Evolutionary conservation across 1,284 basidiomycete genomes (phyloP).

Genomic region (Coniferiporia sulphurascens): DNA sequence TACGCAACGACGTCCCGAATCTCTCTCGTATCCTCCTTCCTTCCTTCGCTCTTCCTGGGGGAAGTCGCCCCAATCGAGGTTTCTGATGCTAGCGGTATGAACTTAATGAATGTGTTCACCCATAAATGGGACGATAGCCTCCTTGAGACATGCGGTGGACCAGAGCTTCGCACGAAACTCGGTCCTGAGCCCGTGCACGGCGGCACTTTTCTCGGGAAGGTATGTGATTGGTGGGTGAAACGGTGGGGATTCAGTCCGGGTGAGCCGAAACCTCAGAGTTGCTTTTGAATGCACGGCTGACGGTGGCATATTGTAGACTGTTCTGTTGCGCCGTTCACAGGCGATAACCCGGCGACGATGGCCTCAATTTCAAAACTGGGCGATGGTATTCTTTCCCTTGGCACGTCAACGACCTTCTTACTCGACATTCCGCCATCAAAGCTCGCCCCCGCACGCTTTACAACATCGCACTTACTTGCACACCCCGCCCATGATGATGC

Average conservation of each 20-base stretch:
- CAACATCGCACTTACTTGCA: constrained; percentile 67
- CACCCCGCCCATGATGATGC: constrained; percentile 60
- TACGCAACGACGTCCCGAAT: constrained; percentile 70
- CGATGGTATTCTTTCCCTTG: constrained; percentile 86
- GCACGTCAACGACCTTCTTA: constrained; percentile 86
- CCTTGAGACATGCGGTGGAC: constrained; percentile 58
- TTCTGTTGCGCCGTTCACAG: constrained; percentile 81
- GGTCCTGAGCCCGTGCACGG: constrained; percentile 78
- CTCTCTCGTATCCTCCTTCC: constrained; percentile 79
- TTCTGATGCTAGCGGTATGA: constrained; percentile 90
- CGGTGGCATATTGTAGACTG: constrained; percentile 47
- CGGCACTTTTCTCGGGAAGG: constrained; percentile 58
- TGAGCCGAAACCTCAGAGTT: constrained; percentile 26
- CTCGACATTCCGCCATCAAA: constrained; percentile 65
- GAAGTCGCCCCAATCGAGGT: constrained; percentile 66
- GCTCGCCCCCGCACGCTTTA: constrained; percentile 61
- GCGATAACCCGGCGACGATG: constrained; percentile 89
- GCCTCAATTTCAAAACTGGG: constrained; percentile 75
- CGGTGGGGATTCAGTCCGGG: constrained; percentile 74
- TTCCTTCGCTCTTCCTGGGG: constrained; percentile 76
- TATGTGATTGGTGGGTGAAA: constrained; percentile 69
- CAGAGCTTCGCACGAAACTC: constrained; percentile 66
- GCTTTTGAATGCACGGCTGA: neutral
- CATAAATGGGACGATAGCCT: constrained; percentile 66
- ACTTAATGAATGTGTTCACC: constrained; percentile 69